Conservation (phyloP, 2,329 filamentous ascomycete genomes). For the Hymenoscyphus infarciens region DNA sequence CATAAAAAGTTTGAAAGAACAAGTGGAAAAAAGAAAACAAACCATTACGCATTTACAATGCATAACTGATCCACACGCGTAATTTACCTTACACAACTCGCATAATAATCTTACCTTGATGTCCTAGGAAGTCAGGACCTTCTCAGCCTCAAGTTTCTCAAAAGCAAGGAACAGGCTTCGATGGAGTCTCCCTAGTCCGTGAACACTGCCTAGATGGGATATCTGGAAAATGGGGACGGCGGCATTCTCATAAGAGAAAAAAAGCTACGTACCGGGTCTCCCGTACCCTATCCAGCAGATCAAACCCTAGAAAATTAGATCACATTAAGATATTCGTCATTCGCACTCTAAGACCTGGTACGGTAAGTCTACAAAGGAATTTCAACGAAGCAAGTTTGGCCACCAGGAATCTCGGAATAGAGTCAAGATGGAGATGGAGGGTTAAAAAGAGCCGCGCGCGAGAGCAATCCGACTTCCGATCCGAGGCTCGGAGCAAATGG, state of each 20-base stretch:
- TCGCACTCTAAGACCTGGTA: conserved; percentile 1
- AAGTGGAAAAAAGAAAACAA: not conserved
- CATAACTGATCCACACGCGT: not conserved
- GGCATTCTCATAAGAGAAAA: not conserved
- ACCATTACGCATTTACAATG: not conserved
- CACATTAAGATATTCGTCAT: not conserved
- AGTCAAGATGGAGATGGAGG: not conserved
- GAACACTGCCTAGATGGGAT: not conserved
- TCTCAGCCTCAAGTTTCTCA: not conserved
- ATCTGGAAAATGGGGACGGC: not conserved
- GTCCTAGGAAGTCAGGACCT: not conserved
- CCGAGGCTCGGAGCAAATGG: not conserved
- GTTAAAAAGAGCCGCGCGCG: not conserved
- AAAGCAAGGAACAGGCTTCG: not conserved
- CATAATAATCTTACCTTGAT: not conserved
- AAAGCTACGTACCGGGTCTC: conserved; percentile 2
- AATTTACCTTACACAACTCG: not conserved
- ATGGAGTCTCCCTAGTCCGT: too few relatives aligned
- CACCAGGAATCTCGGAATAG: not conserved
- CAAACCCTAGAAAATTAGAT: conserved; percentile 1
- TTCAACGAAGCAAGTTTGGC: not conserved
- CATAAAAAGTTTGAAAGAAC: not conserved
- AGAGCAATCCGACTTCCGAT: not conserved
- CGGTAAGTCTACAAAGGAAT: not conserved
- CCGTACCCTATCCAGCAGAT: not conserved